phyloP scores from a whole-genome alignment of 306 rosid genomes.

The Inga oerstediana region DNA sequence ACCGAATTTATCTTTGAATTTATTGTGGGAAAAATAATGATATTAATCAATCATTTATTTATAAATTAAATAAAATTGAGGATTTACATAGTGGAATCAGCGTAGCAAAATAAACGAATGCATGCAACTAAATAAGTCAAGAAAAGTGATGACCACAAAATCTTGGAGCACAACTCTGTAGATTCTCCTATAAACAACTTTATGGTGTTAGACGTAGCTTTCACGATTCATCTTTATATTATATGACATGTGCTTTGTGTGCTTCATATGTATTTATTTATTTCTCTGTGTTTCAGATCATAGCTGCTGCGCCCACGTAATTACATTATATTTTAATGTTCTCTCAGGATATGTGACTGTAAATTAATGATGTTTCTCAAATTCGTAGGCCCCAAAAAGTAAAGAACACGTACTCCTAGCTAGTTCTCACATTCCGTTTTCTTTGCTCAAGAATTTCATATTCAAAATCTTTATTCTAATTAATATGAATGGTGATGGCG shows the following conservation, averaged over 20 bases:
- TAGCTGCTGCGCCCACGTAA: too few relatives aligned
- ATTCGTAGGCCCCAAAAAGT: neutral
- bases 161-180: neutral
- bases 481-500: neutral
- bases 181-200: neutral
- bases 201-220: neutral
- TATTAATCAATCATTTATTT: too few relatives aligned
- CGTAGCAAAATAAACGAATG: neutral
- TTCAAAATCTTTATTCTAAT: neutral
- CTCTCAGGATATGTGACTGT: neutral
- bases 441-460: neutral
- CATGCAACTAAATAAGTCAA: neutral
- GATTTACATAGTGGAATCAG: neutral
- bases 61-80: too few relatives aligned
- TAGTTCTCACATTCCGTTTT: neutral
- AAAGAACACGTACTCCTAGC: neutral
- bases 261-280: neutral
- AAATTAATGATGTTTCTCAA: neutral
- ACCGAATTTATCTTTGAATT: too few relatives aligned
- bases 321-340: too few relatives aligned
- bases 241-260: slow-evolving; percentile 29
- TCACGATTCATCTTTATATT: neutral
- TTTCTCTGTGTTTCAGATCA: too few relatives aligned
- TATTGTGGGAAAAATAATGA: too few relatives aligned
- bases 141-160: neutral